These are phyloP conservation scores for Alternaria arbusti DNA, from an alignment of 2,329 filamentous ascomycete species.

Conservation along the genomic window DNA sequence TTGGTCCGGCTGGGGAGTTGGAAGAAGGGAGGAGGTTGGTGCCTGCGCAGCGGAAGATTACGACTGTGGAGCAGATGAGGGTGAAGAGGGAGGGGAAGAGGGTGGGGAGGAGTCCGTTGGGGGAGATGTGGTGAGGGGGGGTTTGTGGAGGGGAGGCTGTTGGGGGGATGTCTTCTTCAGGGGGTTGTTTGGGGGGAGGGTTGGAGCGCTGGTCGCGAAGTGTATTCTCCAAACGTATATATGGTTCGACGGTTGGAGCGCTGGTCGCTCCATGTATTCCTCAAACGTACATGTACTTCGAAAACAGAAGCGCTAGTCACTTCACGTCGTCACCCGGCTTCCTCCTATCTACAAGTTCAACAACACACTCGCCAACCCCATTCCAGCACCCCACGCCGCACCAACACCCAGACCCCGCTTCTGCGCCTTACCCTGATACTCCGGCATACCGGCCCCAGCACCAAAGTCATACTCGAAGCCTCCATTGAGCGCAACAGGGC, in stretches of 20 bases:
- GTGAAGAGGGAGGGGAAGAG: neutral
- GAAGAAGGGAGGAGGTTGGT: neutral
- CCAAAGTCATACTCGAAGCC: slow-evolving; percentile 17
- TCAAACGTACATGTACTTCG: neutral
- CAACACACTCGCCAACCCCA: neutral
- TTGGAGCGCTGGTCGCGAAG: neutral
- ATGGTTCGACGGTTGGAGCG: accelerated
- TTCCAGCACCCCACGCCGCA: neutral
- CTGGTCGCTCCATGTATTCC: neutral
- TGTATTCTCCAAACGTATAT: neutral
- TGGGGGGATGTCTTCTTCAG: neutral
- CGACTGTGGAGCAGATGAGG: neutral
- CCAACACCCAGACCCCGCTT: neutral
- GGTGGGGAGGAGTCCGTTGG: neutral
- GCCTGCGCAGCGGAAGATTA: neutral
- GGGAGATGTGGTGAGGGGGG: neutral
- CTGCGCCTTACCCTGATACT: neutral
- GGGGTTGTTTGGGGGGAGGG: neutral
- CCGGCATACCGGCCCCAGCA: neutral
- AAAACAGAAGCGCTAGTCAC: neutral
- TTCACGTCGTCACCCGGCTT: too few relatives aligned
- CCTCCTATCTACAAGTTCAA: neutral
- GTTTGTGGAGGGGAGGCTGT: neutral
- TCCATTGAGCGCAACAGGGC: slow-evolving; percentile 50
- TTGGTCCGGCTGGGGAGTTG: neutral